phyloP scores from a whole-genome alignment of 176 grass and related monocot species.

The Oryza australiensis region DNA sequence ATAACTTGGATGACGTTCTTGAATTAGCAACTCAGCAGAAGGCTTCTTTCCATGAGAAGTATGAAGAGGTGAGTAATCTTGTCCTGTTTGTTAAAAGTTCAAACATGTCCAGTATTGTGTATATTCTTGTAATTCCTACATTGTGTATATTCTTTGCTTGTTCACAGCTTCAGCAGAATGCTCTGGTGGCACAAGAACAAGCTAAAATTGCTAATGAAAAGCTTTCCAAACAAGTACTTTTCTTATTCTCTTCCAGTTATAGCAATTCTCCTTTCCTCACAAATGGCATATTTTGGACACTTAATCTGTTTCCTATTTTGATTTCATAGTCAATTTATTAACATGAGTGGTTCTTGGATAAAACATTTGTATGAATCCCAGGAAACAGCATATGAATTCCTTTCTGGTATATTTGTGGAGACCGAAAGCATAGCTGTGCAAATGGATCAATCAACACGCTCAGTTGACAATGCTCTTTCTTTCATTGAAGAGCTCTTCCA shows the following conservation, averaged over 20 bases:
- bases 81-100: slow-evolving; percentile 20
- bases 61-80: slow-evolving; percentile 65
- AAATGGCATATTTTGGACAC: neutral
- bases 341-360: slow-evolving; percentile 26
- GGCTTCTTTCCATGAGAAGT: slow-evolving; percentile 64
- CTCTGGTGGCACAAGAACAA: slow-evolving; percentile 57
- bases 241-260: slow-evolving; percentile 31
- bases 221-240: slow-evolving; percentile 52
- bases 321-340: slow-evolving; percentile 16
- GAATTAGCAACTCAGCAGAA: slow-evolving; percentile 75
- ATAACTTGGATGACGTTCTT: slow-evolving; percentile 74
- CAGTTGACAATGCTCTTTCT: slow-evolving; percentile 57
- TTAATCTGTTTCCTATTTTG: slow-evolving; percentile 38
- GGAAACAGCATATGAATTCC: slow-evolving; percentile 40
- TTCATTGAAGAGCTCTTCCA: slow-evolving; percentile 67
- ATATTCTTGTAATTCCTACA: neutral
- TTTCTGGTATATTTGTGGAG: slow-evolving; percentile 37
- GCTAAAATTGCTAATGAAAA: slow-evolving; percentile 57
- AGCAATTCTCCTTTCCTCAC: neutral
- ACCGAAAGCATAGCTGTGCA: slow-evolving; percentile 46
- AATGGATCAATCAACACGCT: slow-evolving; percentile 55
- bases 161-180: slow-evolving; percentile 64
- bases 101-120: neutral
- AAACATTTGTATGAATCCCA: slow-evolving; percentile 47
- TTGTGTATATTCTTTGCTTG: slow-evolving; percentile 29